phyloP scores from a whole-genome alignment of 345 rosid species.

The Excoecaria cochinchinensis region DNA sequence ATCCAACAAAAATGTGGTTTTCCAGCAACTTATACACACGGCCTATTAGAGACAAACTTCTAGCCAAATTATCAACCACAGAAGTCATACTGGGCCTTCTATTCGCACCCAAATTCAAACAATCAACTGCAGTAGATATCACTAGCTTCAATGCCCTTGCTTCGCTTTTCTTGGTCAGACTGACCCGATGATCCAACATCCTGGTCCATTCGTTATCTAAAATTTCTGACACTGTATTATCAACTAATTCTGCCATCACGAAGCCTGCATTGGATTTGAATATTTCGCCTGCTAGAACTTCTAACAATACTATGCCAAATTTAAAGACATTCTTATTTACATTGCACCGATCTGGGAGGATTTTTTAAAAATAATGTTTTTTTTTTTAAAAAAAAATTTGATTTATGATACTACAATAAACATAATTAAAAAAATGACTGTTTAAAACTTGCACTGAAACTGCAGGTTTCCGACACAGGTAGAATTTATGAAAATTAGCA shows the following conservation, averaged over 20 bases:
- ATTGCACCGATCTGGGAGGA: no score
- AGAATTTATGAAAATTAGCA: no score
- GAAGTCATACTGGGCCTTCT: not conserved
- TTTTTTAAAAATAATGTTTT: no score
- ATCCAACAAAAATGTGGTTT: no score
- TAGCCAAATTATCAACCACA: not conserved
- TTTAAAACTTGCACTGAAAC: no score
- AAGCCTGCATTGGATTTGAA: conserved; percentile 36
- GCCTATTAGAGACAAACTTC: not conserved
- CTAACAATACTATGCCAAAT: conserved; percentile 73
- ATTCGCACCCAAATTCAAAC: not conserved
- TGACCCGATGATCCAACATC: not conserved
- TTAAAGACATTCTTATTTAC: conserved; percentile 84
- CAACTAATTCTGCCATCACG: conserved; percentile 53
- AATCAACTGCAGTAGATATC: not conserved
- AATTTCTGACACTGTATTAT: conserved; percentile 57
- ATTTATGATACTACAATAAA: no score
- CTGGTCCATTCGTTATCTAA: not conserved
- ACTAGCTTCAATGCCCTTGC: not conserved
- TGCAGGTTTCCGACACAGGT: no score
- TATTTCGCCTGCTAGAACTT: conserved; percentile 66
- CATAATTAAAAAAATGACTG: no score
- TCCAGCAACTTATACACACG: no score
- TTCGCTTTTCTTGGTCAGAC: not conserved
- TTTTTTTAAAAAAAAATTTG: no score